phyloP scores from a whole-genome alignment of 2,329 filamentous ascomycete species.

The Aspergillus sp. region DNA sequence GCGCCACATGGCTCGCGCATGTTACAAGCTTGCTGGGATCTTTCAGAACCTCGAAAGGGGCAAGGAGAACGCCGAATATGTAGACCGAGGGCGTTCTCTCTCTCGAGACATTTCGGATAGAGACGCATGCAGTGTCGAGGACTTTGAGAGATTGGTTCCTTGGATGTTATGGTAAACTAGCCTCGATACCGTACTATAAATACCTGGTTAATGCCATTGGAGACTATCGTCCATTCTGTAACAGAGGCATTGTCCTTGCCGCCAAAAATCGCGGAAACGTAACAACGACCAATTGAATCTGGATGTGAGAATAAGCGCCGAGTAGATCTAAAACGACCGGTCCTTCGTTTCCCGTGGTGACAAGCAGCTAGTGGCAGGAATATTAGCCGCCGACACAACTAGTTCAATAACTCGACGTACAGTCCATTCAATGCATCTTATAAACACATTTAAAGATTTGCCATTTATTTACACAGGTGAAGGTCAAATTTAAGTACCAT shows the following conservation, averaged over 20 bases:
- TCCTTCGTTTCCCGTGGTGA: no score
- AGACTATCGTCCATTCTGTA: not conserved
- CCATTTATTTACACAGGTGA: no score
- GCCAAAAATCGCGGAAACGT: no score
- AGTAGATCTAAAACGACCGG: no score
- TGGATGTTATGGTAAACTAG: conserved; percentile 9
- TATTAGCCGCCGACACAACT: no score
- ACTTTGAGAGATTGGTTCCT: conserved; percentile 7
- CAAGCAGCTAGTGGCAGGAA: no score
- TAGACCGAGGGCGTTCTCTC: conserved; percentile 2
- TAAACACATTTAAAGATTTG: not conserved
- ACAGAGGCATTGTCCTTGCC: not conserved
- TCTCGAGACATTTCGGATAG: conserved; percentile 1
- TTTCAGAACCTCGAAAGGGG: conserved; percentile 1
- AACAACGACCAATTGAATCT: no score
- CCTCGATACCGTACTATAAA: conserved; percentile 2
- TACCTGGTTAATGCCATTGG: not conserved
- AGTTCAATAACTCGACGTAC: not conserved
- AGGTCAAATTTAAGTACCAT: not conserved
- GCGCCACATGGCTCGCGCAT: conserved; percentile 6
- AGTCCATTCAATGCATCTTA: not conserved
- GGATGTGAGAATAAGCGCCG: no score
- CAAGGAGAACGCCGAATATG: conserved; percentile 1
- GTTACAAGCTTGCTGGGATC: conserved; percentile 5
- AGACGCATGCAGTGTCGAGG: conserved; percentile 1